These are phyloP conservation scores for Cucurbita ficifolia DNA, from an alignment of 306 rosid species.

Conservation along the genomic window DNA sequence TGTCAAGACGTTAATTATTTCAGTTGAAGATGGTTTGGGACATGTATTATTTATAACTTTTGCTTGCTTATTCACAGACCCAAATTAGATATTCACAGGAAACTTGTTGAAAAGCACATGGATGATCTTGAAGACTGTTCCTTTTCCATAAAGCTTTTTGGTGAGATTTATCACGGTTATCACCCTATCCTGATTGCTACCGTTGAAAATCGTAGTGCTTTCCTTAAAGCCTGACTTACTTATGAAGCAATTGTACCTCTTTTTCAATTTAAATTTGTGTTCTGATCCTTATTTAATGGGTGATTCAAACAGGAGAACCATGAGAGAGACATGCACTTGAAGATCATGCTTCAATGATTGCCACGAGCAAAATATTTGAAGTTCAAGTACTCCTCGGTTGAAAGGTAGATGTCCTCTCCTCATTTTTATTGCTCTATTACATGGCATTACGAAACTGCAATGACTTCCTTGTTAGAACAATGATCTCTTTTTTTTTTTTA, in stretches of 20 bases:
- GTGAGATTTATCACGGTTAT: conserved; percentile 6
- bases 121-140: not conserved
- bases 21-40: not conserved
- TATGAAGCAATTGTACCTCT: not conserved
- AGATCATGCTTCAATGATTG: not conserved
- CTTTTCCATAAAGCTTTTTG: not conserved
- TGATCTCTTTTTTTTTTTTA: not conserved
- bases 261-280: not conserved
- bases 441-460: not conserved
- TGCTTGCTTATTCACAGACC: not conserved
- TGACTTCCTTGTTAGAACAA: not conserved
- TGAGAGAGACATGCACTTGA: not conserved
- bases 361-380: not conserved
- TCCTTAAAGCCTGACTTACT: not conserved
- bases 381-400: not conserved
- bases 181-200: not conserved
- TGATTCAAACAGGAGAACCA: conserved; percentile 2
- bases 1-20: not conserved
- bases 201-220: not conserved
- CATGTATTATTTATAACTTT: not conserved
- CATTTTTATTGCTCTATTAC: not conserved
- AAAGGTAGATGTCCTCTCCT: not conserved
- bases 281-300: not conserved
- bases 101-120: not conserved
- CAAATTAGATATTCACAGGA: not conserved